Percentiles rank a stretch among this genome's conserved stretches.
Conservation (phyloP, 371 early-diverging fungal species). For the Mortierella sp. region DNA sequence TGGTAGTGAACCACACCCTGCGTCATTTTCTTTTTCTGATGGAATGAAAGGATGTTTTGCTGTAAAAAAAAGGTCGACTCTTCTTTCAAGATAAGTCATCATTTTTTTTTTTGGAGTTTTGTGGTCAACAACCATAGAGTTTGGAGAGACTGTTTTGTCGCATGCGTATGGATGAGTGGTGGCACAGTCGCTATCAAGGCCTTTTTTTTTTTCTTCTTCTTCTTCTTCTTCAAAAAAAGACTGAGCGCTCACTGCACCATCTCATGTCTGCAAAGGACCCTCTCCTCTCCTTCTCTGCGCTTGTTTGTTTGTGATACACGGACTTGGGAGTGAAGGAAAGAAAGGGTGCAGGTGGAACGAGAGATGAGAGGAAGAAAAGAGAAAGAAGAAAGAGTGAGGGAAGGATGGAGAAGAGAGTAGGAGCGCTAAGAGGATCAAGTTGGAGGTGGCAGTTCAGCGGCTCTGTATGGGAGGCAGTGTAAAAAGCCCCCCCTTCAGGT, state of each 20-base stretch:
- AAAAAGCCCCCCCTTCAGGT: too few relatives aligned
- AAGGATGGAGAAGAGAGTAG: not conserved
- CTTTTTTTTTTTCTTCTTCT: too few relatives aligned
- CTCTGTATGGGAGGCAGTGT: too few relatives aligned
- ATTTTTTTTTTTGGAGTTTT: not conserved
- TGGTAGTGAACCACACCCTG: not conserved
- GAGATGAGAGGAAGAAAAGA: not conserved
- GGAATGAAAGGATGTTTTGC: too few relatives aligned
- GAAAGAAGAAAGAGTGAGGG: not conserved
- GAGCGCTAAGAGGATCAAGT: not conserved
- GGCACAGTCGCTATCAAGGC: not conserved
- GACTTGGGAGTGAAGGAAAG: not conserved
- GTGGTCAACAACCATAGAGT: not conserved
- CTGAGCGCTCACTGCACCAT: not conserved
- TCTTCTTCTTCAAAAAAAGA: slow-evolving; percentile 1
- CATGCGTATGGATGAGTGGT: too few relatives aligned
- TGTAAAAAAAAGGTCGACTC: too few relatives aligned
- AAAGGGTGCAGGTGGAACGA: not conserved
- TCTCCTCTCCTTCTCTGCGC: too few relatives aligned
- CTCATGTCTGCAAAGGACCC: not conserved
- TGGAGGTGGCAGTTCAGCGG: too few relatives aligned
- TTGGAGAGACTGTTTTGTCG: too few relatives aligned
- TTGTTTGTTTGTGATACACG: too few relatives aligned
- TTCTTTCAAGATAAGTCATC: too few relatives aligned
- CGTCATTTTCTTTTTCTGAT: not conserved